Base-by-base conservation (phyloP, 2,329 filamentous ascomycete species). In the Pseudonectria buxi region DNA sequence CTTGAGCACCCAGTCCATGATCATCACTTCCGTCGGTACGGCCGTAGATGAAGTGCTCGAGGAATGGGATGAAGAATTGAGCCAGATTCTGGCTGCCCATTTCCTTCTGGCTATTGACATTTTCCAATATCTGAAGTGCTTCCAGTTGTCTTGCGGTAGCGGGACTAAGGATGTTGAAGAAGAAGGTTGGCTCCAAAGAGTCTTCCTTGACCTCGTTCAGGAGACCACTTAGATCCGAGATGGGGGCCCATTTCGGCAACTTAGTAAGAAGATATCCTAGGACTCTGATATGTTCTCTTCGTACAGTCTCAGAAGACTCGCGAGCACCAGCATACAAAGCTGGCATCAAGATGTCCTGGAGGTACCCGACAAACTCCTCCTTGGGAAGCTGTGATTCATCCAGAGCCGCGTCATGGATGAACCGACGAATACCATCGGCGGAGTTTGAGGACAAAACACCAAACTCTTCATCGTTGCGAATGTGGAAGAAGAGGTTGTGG, bases 11-110 rank as follows among this genome's bases (percentile, higher is more conserved):
- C 35, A 96, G 70, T 32, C 88, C 90, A 48, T 94, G 84, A 25
- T 87, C 88, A 56, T 95, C 87, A 14, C 59, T 68, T 7, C 72
- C 70, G 31, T 87, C 84, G 4, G 76, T 77, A 40, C 83, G 78
- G 39, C 88, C 83, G 54, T 95, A 90, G 15, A 95, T 82, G 54
- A 95, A 96, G 56, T 95, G 89, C 55, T 98, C 92, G 9, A 96
- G 71, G 14, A 98, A 69, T 1, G 92, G 94, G 27, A 98, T 76
- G 55, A 96, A 86, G 53, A 95, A 84, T 13, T 90, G 82, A 39
- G 82, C 81, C 44, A 94, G 72, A 51, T 94, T 94, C 34, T 78
- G 78, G 51, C 86, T 84, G 42, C 74, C 74, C 40, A 98, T 67
- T 32, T 77, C 70, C 10, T 75, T 71, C 37, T 72, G 71, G 9